Evolutionary conservation across 106 monocot species (phyloP).

Genomic region (Dioscorea zingiberensis): DNA sequence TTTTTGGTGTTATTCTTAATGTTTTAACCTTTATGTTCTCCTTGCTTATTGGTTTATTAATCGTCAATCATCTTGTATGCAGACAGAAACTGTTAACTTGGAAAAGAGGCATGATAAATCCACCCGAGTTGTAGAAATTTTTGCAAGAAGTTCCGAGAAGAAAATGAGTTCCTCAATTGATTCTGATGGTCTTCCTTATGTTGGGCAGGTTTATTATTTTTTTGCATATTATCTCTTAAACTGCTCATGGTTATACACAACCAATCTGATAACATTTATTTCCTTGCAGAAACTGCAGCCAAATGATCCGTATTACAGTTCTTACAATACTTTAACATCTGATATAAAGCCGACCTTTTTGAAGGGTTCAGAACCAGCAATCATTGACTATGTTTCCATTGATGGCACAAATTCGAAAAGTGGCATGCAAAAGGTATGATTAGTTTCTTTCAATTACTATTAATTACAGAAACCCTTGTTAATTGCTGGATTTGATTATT

Average conservation of each 20-base stretch:
- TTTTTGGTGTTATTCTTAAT: too few relatives aligned
- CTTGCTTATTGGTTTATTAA: too few relatives aligned
- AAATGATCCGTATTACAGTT: constrained; percentile 50
- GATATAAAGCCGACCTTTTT: constrained; percentile 21
- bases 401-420: constrained; percentile 49
- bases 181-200: constrained; percentile 87
- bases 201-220: constrained; percentile 65
- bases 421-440: constrained; percentile 61
- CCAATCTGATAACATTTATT: background rate
- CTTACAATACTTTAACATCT: constrained; percentile 51
- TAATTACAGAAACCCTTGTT: too few relatives aligned
- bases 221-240: too few relatives aligned
- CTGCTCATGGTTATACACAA: too few relatives aligned
- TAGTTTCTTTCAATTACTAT: too few relatives aligned
- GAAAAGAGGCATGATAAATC: constrained; percentile 22
- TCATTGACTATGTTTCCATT: constrained; percentile 80
- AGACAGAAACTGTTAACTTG: constrained; percentile 88
- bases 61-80: constrained; percentile 15
- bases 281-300: constrained; percentile 56
- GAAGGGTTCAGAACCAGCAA: constrained; percentile 72
- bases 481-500: too few relatives aligned
- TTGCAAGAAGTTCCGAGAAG: constrained; percentile 42
- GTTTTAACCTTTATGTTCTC: too few relatives aligned
- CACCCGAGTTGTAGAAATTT: constrained; percentile 42
- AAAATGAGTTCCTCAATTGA: constrained; percentile 34